Evolutionary conservation across 805 yeast genomes (phyloP), one percentile per base, ranked within the genome.

Genomic region (Kregervanrija fluxuum): DNA sequence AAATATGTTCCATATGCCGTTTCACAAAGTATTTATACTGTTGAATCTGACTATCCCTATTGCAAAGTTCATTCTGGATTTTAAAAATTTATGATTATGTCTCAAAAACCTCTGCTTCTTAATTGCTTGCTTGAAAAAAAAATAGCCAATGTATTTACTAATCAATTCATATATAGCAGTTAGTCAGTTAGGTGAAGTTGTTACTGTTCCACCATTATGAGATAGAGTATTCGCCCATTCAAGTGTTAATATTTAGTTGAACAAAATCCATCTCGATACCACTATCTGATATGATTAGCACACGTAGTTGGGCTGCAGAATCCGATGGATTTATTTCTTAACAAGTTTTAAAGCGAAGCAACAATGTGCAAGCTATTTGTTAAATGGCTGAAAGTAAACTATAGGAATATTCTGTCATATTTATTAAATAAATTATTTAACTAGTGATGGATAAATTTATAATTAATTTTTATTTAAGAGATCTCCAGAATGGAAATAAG

Each of bases 11-110:
- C 87, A 0, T 50, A 48, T 45, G 33, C 56, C 39, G 46, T 52
- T 43, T 51, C 16, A 37, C 43, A 47, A 11, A 38, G 15, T 4
- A 37, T 37, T 3, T 37, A 37, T 34, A 33, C 33, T 5, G 14
- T 13, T 28, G 13, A 16, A 16, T 34, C 37, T 64, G 54, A 3
- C 33, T 82, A 88, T 60, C 54, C 59, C 10, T 66, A 61, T n/a
- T 81, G 89, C 56, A 58, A 53, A 22, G 79, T 80, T 11, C 91
- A 85, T 64, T 61, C 70, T 42, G 95, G 95, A 0, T 79, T 82
- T 54, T 69, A 72, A 41, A 56, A 66, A 14, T 72, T 75, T 15
- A 60, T 73, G 37, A 59, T 64, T 43, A 65, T 64, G 9, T 69
- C 75, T 48, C 64, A 70, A 38, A 61, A 54, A 3, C 50, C 60